Base-by-base conservation (phyloP, 1,284 basidiomycete species). In the Cutaneotrichosporon curvatum region DNA sequence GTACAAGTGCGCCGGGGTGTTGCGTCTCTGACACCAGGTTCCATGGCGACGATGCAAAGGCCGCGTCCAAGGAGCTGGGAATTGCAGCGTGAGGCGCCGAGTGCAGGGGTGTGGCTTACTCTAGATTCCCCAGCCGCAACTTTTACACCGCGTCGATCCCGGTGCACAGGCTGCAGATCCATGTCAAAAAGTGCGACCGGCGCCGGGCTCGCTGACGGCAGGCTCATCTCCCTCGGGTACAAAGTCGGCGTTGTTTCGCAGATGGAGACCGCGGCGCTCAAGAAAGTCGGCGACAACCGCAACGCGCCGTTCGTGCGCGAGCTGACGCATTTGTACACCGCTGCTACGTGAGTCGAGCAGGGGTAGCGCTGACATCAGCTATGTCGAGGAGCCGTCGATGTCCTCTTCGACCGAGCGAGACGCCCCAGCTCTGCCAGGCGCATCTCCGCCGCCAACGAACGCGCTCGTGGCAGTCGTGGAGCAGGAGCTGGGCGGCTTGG, bases 241-340 rank as follows among this genome's bases (percentile, higher is more conserved):
- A 87, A 89, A 81, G 79, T 98, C 40, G 94, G 94, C 10, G 81
- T 98, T 11, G 83, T 95, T 1, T 79, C 83, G n/a, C 94, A 97
- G 68, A 81, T 78, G 3, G 94, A 98, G 72, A 97, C 94, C 0
- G 88, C 94, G 0, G 94, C 94, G 0, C 76, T 98, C 44, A 97
- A 98, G 73, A 95, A 92, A 67, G 82, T 78, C 3, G 79, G 89
- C 47, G 86, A 89, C 47, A 92, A 84, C 54, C 78, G 82, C 40
- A 87, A 84, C 61, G 77, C 80, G 0, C 82, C 87, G 0, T 98
- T 98, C 61, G 81, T 82, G 14, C 79, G 94, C 36, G 78, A 83
- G 59, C 67, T 97, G 3, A 85, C 84, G 0, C 79, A 84, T 53
- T 70, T 95, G 37, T 95, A 89, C 59, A 96, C 91, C 12, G 81